A percentile compares a stretch with the other conserved stretches of the same genome.
These are phyloP conservation scores for Xylariaceae sp. DNA, from an alignment of 2,329 filamentous ascomycete species.

Conservation along the genomic window DNA sequence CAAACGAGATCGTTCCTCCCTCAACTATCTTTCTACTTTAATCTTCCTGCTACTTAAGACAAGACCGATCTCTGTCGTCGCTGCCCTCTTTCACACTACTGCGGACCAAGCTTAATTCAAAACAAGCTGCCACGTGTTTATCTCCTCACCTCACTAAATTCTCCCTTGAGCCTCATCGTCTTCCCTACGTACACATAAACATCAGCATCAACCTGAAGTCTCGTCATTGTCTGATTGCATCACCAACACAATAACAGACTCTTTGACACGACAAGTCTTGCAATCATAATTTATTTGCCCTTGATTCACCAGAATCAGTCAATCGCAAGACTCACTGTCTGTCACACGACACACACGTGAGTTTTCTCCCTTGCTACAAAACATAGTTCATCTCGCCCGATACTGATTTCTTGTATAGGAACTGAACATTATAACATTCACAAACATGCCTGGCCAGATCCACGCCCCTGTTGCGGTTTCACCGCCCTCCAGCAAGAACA, in stretches of 20 bases:
- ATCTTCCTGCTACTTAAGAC: conserved; percentile 5
- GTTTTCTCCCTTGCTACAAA: neutral
- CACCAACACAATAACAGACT: conserved; percentile 7
- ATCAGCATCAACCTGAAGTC: neutral
- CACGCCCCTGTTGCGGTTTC: conserved; percentile 46
- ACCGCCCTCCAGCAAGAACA: conserved; percentile 41
- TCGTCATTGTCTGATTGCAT: neutral
- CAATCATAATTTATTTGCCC: conserved; percentile 6
- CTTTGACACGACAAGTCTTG: conserved; percentile 7
- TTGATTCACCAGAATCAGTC: too few relatives aligned
- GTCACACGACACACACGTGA: neutral
- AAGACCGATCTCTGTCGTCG: conserved; percentile 2
- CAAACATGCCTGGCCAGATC: conserved; percentile 43
- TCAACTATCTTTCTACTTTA: conserved; percentile 10
- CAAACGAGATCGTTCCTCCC: too few relatives aligned
- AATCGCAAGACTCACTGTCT: too few relatives aligned
- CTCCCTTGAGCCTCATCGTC: too few relatives aligned
- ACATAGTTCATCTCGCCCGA: neutral
- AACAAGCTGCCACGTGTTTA: too few relatives aligned
- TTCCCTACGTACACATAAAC: neutral
- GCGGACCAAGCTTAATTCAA: too few relatives aligned
- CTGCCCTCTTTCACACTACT: neutral
- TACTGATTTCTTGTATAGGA: conserved; percentile 6
- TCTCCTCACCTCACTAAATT: too few relatives aligned
- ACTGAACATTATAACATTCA: neutral